Percentiles rank a stretch among this genome's conserved stretches.
Conservation (phyloP, 2,329 filamentous ascomycete genomes). For the Ceratocystis lukuohia region DNA sequence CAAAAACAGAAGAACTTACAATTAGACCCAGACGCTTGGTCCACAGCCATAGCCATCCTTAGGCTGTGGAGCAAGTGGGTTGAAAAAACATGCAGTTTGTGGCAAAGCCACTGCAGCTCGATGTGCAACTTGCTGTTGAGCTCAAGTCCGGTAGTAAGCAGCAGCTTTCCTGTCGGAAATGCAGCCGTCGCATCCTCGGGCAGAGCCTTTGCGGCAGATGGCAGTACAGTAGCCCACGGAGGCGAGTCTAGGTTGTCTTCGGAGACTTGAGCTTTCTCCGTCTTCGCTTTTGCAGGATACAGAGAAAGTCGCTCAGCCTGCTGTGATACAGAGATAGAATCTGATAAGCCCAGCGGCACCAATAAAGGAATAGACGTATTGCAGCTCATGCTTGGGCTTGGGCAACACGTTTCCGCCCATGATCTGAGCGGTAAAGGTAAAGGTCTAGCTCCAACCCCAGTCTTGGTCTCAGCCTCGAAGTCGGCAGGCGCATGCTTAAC, state of each 20-base stretch:
- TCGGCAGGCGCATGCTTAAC: neutral
- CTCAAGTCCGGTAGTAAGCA: neutral
- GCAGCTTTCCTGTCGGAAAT: neutral
- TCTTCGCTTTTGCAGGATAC: neutral
- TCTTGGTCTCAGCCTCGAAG: neutral
- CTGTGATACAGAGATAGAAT: neutral
- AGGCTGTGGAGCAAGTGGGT: slow-evolving; percentile 16
- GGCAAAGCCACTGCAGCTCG: slow-evolving; percentile 16
- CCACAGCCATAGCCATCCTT: slow-evolving; percentile 7
- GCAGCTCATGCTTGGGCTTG: slow-evolving; percentile 13
- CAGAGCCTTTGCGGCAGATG: slow-evolving; percentile 6
- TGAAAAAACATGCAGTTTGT: slow-evolving; percentile 17
- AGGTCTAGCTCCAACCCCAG: neutral
- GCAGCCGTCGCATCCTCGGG: neutral
- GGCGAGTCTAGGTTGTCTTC: neutral
- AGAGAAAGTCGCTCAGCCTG: neutral
- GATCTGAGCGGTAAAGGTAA: neutral
- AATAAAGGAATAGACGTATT: slow-evolving; percentile 8
- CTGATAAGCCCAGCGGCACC: neutral
- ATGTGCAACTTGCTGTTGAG: slow-evolving; percentile 10
- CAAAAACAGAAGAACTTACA: slow-evolving; percentile 1
- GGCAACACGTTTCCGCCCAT: slow-evolving; percentile 1
- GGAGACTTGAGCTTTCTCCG: neutral
- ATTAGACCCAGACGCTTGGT: neutral
- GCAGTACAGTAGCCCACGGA: neutral